These are phyloP conservation scores for Fennellomyces sp. DNA, from an alignment of 371 early-diverging fungal species.

Conservation along the genomic window DNA sequence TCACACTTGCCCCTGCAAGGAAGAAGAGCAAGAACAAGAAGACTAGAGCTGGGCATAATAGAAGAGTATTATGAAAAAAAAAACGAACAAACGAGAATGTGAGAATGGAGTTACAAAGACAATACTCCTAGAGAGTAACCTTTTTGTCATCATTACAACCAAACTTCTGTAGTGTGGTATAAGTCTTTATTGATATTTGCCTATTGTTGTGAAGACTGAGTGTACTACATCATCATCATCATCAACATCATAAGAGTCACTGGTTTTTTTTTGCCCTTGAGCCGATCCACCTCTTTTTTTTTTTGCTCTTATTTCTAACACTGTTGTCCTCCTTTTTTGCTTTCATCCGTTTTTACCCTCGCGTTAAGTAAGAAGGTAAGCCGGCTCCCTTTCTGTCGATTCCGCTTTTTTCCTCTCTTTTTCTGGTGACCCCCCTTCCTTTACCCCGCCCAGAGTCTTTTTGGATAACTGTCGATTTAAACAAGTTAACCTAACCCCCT, in stretches of 20 bases:
- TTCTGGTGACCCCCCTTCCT: neutral
- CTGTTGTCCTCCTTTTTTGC: neutral
- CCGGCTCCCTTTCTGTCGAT: slow-evolving; percentile 6
- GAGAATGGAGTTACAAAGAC: neutral
- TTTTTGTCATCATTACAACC: slow-evolving; percentile 4
- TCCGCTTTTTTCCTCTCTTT: neutral
- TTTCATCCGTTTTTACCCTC: neutral
- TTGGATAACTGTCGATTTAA: neutral
- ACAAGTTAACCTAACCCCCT: slow-evolving; percentile 2
- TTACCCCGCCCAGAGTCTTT: neutral
- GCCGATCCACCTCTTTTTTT: neutral
- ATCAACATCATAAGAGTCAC: neutral
- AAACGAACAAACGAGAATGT: neutral
- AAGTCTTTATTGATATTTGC: neutral
- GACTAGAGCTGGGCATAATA: too few species aligned
- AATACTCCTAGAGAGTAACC: neutral
- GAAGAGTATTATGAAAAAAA: neutral
- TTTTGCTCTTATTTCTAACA: neutral
- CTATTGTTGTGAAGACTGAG: slow-evolving; percentile 2
- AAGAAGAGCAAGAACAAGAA: neutral
- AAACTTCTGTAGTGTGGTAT: neutral
- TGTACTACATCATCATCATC: neutral
- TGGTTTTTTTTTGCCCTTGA: neutral
- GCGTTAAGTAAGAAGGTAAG: slow-evolving; percentile 5
- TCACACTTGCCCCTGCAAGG: neutral